Percentiles rank a stretch among this genome's conserved stretches.
phyloP scores from a whole-genome alignment of 768 basidiomycete genomes.

The Strobilomyces echinocephalus region DNA sequence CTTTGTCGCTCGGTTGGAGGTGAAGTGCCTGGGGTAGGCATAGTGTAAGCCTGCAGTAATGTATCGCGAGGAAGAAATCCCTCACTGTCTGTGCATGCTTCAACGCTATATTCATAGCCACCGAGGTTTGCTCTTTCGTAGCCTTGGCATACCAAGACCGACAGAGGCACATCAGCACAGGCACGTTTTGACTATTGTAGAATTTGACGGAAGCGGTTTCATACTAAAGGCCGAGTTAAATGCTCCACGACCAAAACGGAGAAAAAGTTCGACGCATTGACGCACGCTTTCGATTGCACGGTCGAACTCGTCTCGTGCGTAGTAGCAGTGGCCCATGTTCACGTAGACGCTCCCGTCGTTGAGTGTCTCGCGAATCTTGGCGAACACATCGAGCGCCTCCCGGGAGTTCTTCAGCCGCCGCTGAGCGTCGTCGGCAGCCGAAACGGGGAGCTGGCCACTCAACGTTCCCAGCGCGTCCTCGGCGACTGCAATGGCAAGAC shows the following conservation, averaged over 20 bases:
- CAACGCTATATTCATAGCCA: slow-evolving; percentile 79
- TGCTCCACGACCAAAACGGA: neutral
- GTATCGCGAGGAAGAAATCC: neutral
- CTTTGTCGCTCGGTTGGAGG: slow-evolving; percentile 83
- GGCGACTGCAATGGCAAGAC: slow-evolving; percentile 88
- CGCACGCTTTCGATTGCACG: slow-evolving; percentile 92
- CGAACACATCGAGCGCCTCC: slow-evolving; percentile 86
- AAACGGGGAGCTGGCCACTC: slow-evolving; percentile 46
- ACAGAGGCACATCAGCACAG: slow-evolving; percentile 79
- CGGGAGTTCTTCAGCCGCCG: slow-evolving; percentile 68
- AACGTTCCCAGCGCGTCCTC: slow-evolving; percentile 81
- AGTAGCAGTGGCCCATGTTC: slow-evolving; percentile 97
- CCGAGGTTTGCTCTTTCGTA: slow-evolving; percentile 79
- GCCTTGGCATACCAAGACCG: slow-evolving; percentile 95
- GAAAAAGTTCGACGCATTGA: slow-evolving; percentile 2
- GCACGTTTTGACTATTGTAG: slow-evolving; percentile 66
- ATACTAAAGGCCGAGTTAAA: slow-evolving; percentile 51
- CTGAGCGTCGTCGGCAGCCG: slow-evolving; percentile 58
- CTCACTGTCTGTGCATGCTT: slow-evolving; percentile 75
- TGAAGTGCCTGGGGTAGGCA: slow-evolving; percentile 62
- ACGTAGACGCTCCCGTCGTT: slow-evolving; percentile 82
- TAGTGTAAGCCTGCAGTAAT: neutral
- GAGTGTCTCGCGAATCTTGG: slow-evolving; percentile 84
- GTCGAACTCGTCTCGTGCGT: slow-evolving; percentile 89
- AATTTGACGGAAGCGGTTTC: slow-evolving; percentile 84